Base-by-base conservation (phyloP, 225 moss, liverwort and hornwort genomes). In the Polytrichum commune region DNA sequence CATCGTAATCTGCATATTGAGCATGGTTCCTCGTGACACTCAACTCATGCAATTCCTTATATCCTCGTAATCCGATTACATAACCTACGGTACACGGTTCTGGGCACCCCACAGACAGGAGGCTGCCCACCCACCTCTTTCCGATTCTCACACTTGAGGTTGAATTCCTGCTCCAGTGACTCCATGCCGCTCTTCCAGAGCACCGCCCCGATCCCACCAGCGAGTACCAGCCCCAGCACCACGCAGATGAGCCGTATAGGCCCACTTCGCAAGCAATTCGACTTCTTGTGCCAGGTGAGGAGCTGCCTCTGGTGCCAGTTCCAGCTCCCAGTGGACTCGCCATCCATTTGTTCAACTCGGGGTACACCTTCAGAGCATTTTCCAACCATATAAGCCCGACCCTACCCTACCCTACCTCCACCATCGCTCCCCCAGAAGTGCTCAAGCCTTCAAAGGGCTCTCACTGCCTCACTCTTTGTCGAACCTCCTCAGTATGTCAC, bases 81-180 rank as follows among this genome's bases (percentile, higher is more conserved):
- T 60, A 60, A 60, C n/a, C 24, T n/a, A 20, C 7, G 46, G 13
- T 16, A 46, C 46, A 16, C 13, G 46, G 16, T 46, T 46, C 46
- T 46, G 13, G 46, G 13, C 46, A 46, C 13, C 13, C 26, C 22
- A 23, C 23, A n/a, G 7, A 22, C 7, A n/a, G 22, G 22, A 22
- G 9, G 26, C n/a, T 61, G 22, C 60, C 25, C 13, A 26, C 23
- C 27, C 56, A 91, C 93, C 89, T 93, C 86, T 64, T 81, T 89
- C 6, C 86, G 87, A 73, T 91, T 93, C 38, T 73, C 79, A 63
- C 93, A 93, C 71, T 88, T 91, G 33, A 93, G 88, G 18, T 25
- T 28, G 25, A 89, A 84, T 19, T 91, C 66, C 22, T 78, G 79
- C 68, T 82, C 66, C 76, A 81, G 74, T 60, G 72, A 79, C 18